These are phyloP conservation scores for Blastobotrys buckinghamii DNA, from an alignment of 1,139 yeast species.

Conservation along the genomic window DNA sequence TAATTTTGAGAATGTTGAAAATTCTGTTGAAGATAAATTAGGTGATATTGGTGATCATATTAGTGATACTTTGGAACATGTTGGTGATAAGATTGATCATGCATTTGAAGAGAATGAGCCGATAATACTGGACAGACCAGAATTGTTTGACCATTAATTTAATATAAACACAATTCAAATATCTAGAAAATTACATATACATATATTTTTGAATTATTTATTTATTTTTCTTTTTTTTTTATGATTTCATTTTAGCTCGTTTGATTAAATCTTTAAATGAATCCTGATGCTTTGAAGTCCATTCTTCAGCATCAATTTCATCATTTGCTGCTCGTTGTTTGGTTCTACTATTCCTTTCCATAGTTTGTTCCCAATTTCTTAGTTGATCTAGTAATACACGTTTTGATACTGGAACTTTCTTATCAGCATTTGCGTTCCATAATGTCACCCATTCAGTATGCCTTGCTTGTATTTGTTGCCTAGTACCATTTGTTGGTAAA, in stretches of 20 bases:
- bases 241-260: background rate
- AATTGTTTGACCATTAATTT: background rate
- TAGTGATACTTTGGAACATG: too few relatives aligned
- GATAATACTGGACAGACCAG: background rate
- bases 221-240: background rate
- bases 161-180: background rate
- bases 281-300: conserved; percentile 46
- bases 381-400: conserved; percentile 50
- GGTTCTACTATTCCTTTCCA: conserved; percentile 6
- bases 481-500: conserved; percentile 57
- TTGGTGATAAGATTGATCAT: background rate
- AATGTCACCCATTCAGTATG: conserved; percentile 74
- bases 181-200: background rate
- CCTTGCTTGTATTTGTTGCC: conserved; percentile 59
- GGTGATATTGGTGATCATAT: too few relatives aligned
- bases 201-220: background rate
- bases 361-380: conserved; percentile 56
- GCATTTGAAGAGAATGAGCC: background rate
- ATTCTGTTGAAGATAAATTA: too few relatives aligned
- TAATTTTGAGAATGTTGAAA: too few relatives aligned
- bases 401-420: conserved; percentile 59
- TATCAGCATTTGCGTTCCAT: conserved; percentile 79
- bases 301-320: conserved; percentile 39
- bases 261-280: conserved; percentile 41
- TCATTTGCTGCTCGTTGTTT: conserved; percentile 5